Evolutionary conservation across 306 rosid genomes (phyloP).

Genomic region (Cicer cuneatum): DNA sequence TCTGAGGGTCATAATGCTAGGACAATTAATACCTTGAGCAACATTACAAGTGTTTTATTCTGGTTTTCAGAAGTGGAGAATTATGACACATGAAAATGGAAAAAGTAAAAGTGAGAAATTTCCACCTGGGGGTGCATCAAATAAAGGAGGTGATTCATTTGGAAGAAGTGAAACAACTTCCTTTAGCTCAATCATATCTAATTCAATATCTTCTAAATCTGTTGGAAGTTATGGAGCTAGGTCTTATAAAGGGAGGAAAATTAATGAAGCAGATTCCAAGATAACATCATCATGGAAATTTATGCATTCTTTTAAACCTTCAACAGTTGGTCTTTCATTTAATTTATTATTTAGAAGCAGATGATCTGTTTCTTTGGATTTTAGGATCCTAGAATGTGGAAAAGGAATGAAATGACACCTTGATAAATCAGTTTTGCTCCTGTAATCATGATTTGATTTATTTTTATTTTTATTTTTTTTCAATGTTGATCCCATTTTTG

Average conservation of each 20-base stretch:
- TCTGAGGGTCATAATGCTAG: not conserved
- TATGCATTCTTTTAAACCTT: constrained; percentile 73
- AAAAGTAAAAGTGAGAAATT: constrained; percentile 98
- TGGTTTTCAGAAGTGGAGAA: constrained; percentile 71
- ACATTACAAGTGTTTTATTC: not conserved
- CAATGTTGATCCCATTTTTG: constrained; percentile 48
- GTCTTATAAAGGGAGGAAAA: constrained; percentile 55
- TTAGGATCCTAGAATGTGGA: too few relatives aligned
- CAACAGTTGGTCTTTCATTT: constrained; percentile 66
- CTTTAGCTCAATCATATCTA: constrained; percentile 60
- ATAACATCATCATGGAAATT: constrained; percentile 63
- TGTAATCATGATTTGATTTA: constrained; percentile 41
- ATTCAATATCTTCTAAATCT: constrained; percentile 60
- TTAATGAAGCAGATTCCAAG: constrained; percentile 51
- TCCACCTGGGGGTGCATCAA: constrained; percentile 69
- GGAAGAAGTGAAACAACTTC: constrained; percentile 61
- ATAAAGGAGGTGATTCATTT: constrained; percentile 71
- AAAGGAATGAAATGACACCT: constrained; percentile 14
- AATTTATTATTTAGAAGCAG: constrained; percentile 61
- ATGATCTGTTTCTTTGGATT: constrained; percentile 47
- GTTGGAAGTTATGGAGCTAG: constrained; percentile 57
- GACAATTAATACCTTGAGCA: not conserved
- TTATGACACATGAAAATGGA: constrained; percentile 65
- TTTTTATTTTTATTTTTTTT: constrained; percentile 12
- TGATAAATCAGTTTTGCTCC: constrained; percentile 37